These are phyloP conservation scores for Alternaria sp. DNA, from an alignment of 2,329 filamentous ascomycete species.

Conservation along the genomic window DNA sequence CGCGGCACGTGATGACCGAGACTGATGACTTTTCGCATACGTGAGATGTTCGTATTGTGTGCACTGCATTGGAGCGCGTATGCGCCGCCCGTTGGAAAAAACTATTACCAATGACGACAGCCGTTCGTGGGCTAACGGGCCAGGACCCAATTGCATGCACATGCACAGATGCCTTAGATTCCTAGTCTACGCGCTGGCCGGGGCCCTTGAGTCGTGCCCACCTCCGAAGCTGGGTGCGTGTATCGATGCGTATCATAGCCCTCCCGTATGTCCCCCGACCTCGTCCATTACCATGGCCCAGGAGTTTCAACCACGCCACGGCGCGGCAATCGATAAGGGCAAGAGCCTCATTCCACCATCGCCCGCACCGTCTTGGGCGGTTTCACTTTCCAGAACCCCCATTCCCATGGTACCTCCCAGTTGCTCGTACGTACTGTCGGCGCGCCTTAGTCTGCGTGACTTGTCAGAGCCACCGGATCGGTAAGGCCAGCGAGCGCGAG, in stretches of 20 bases:
- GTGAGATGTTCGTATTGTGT: slow-evolving; percentile 13
- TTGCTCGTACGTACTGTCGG: slow-evolving; percentile 7
- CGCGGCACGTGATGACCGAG: slow-evolving; percentile 23
- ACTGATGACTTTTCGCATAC: slow-evolving; percentile 18
- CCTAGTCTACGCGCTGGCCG: slow-evolving; percentile 20
- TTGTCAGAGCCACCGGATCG: slow-evolving; percentile 17
- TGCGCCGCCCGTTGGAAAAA: slow-evolving; percentile 19
- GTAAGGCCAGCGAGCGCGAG: slow-evolving; percentile 14
- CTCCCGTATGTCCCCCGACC: background rate
- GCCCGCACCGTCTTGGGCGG: background rate
- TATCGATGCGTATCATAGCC: slow-evolving; percentile 1
- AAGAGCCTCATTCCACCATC: slow-evolving; percentile 19
- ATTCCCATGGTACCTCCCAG: slow-evolving; percentile 9
- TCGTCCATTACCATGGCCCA: slow-evolving; percentile 3
- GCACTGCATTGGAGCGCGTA: slow-evolving; percentile 17
- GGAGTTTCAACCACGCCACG: slow-evolving; percentile 21
- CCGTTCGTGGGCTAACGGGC: slow-evolving; percentile 20
- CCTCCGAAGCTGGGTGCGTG: background rate
- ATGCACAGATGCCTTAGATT: slow-evolving; percentile 22
- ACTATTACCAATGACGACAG: slow-evolving; percentile 23
- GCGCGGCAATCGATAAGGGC: slow-evolving; percentile 28
- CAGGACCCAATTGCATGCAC: slow-evolving; percentile 24
- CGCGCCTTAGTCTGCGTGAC: slow-evolving; percentile 11
- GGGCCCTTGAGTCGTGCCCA: slow-evolving; percentile 24
- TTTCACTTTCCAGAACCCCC: background rate